Conservation (phyloP, 495 filamentous ascomycete species). For the Cercophora sp. region DNA sequence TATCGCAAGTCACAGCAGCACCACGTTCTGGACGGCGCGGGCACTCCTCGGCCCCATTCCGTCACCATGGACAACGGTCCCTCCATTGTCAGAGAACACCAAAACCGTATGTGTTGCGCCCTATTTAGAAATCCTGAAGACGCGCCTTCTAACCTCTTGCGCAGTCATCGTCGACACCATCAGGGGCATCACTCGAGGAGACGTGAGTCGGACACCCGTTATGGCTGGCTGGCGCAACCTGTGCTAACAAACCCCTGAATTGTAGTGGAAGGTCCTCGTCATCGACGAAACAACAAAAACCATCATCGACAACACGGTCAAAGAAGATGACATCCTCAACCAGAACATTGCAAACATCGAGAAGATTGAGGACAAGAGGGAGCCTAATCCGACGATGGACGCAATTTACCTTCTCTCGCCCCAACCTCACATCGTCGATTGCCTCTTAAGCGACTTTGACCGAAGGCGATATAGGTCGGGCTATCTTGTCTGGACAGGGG, state of each 20-base stretch:
- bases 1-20: background rate
- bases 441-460: slow-evolving; percentile 87
- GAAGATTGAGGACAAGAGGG: slow-evolving; percentile 78
- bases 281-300: slow-evolving; percentile 75
- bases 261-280: slow-evolving; percentile 92
- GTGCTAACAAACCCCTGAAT: background rate
- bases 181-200: slow-evolving; percentile 50
- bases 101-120: slow-evolving; percentile 22
- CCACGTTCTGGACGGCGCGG: slow-evolving; percentile 4
- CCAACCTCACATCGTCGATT: slow-evolving; percentile 81
- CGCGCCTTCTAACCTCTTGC: background rate
- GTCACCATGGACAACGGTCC: slow-evolving; percentile 28
- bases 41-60: slow-evolving; percentile 13
- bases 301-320: slow-evolving; percentile 80
- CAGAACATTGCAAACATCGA: slow-evolving; percentile 93
- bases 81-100: slow-evolving; percentile 36
- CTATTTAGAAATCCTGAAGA: background rate
- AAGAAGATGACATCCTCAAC: slow-evolving; percentile 93
- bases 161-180: slow-evolving; percentile 48
- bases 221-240: background rate
- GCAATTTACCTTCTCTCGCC: slow-evolving; percentile 89
- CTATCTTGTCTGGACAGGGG: slow-evolving; percentile 78
- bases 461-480: slow-evolving; percentile 68
- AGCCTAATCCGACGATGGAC: slow-evolving; percentile 79
- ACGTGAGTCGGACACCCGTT: slow-evolving; percentile 37